Evolutionary conservation across 1,284 basidiomycete genomes (phyloP), one percentile per base, ranked within the genome.

Genomic region (Tetrapyrgos nigripes): DNA sequence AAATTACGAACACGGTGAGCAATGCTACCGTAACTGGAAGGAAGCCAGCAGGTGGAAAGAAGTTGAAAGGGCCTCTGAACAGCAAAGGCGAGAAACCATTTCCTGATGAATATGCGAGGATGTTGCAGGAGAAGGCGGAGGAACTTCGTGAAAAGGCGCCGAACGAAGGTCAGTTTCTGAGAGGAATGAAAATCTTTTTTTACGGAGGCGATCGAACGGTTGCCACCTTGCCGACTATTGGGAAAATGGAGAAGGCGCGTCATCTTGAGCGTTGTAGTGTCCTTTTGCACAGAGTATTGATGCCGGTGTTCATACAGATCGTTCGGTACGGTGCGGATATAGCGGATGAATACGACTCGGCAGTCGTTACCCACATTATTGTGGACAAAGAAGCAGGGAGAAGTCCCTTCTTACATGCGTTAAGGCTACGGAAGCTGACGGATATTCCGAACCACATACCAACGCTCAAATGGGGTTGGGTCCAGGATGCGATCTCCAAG

Each of bases 371-470:
- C 1, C 86, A 90, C 66, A 86, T 92, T 54, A 76, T 91, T 33
- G 83, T 83, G 3, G 83, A 84, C 1, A 10, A 27, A 14, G 21
- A 49, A 11, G 17, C 19, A 6, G 52, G 45, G n/a, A 40, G 50
- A 5, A 52, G 68, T 40, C 64, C 61, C 56, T 76, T 64, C 40
- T 68, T 73, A 66, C 79, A 58, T 50, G 86, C 66, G 49, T 69
- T 72, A 59, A 81, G 81, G 1, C 62, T 89, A 17, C 81, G 78
- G 62, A 76, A 66, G 3, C 64, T 88, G 9, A 70, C 69, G 5
- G 79, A 88, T 6, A 86, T 91, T 48, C 88, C 89, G 1, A 68
- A 79, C 21, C 73, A 82, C 50, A 85, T 91, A 17, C 86, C 86
- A 3, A 86, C 83, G 11, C 77, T 91, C 21, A 82, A 65, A 19